Percentiles rank a stretch among this genome's conserved stretches.
These are phyloP conservation scores for Apiospora malaysiana DNA, from an alignment of 2,329 filamentous ascomycete genomes.

Conservation along the genomic window DNA sequence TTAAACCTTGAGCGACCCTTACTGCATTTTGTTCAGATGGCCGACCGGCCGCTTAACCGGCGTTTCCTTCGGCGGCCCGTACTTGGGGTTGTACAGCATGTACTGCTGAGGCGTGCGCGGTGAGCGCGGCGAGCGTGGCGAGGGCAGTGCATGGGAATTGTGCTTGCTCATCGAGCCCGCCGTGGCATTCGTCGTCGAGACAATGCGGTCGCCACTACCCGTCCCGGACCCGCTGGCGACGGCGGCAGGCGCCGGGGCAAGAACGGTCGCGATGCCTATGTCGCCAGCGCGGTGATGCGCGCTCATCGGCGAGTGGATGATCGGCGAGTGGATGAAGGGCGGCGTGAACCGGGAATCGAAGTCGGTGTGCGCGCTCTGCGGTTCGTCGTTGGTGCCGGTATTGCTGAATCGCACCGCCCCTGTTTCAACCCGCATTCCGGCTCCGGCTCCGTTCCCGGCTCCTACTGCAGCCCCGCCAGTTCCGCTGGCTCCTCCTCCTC, in stretches of 20 bases:
- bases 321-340: background rate
- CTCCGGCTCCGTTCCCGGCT: background rate
- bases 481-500: background rate
- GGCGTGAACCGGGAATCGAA: slow-evolving; percentile 3
- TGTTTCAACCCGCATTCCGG: no score
- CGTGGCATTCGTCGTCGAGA: slow-evolving; percentile 30
- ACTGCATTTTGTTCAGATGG: slow-evolving; percentile 22
- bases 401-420: background rate
- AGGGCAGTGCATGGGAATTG: background rate
- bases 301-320: background rate
- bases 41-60: slow-evolving; percentile 15
- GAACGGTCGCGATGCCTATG: slow-evolving; percentile 25
- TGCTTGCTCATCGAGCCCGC: background rate
- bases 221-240: background rate
- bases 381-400: background rate
- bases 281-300: background rate
- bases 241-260: background rate
- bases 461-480: background rate
- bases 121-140: slow-evolving; percentile 26
- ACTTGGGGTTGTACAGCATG: slow-evolving; percentile 35
- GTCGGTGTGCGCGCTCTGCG: slow-evolving; percentile 7
- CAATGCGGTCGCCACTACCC: background rate
- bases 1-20: background rate
- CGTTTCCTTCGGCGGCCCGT: slow-evolving; percentile 29
- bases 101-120: slow-evolving; percentile 36